Percentiles rank a stretch among this genome's conserved stretches.
These are phyloP conservation scores for Gossypium longicalyx DNA, from an alignment of 345 rosid species.

Conservation along the genomic window DNA sequence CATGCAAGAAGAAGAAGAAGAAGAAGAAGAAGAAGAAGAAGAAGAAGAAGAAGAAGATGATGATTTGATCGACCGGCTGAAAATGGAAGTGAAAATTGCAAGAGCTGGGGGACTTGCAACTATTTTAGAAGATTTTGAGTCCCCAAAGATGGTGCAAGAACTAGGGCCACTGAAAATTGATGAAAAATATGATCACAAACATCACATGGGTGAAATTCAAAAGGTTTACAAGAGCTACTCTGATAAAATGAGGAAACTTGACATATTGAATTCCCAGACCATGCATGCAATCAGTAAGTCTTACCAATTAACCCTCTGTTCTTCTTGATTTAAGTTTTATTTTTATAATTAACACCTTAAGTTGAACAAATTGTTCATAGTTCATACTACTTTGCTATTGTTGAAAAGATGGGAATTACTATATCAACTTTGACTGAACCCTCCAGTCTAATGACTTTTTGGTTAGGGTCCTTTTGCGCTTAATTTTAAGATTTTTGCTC, in stretches of 20 bases:
- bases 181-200: conserved; percentile 44
- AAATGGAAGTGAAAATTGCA: conserved; percentile 51
- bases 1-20: conserved; percentile 34
- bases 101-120: conserved; percentile 81
- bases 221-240: conserved; percentile 60
- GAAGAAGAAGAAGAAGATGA: conserved; percentile 30
- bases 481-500: no score
- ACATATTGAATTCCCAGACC: conserved; percentile 65
- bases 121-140: conserved; percentile 71
- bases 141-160: conserved; percentile 31
- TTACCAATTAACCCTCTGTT: not conserved
- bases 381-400: no score
- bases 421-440: not conserved
- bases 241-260: conserved; percentile 70
- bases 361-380: no score
- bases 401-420: not conserved
- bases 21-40: conserved; percentile 19
- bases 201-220: conserved; percentile 44
- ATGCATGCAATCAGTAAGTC: conserved; percentile 65
- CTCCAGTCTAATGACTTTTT: conserved; percentile 2
- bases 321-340: not conserved
- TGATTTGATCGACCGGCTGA: conserved; percentile 59
- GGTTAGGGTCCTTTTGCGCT: not conserved
- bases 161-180: conserved; percentile 56
- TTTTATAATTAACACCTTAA: no score